Evolutionary conservation across 345 rosid species (phyloP), one percentile per base, ranked within the genome.

Genomic region (Gossypium raimondii): DNA sequence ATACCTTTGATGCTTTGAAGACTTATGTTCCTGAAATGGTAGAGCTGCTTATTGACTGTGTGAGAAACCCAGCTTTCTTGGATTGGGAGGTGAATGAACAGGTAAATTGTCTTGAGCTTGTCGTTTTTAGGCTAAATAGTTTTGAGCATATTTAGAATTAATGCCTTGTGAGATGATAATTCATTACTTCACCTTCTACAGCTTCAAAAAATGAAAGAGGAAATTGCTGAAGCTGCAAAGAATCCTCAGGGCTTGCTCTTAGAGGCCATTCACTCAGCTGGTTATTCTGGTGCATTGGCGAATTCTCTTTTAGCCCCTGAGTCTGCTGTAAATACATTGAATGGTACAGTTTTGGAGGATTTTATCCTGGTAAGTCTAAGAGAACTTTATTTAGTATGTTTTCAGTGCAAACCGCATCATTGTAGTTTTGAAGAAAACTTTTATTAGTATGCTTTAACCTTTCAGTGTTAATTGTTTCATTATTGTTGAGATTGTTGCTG

Each of bases 71-170:
- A 58, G 89, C 82, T 74, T 95, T 95, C 87, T 78, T 95, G 77
- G 98, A 91, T 75, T 95, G 98, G 97, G 97, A 93, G 81, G 87
- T 95, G 77, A 85, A 84, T 60, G 97, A 91, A 80, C 88, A 89
- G 93, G 97, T 91, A 78, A 41, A 18, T 34, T 63, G 48, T 71
- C 45, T 17, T 25, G 22, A 12, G 75, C 20, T 60, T 52, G n/a
- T 17, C 56, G 65, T 71, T 47, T 45, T 34, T 16, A 18, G 68
- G 51, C 34, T 34, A 55, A 47, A 22, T 29, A 17, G 51, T 73
- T 55, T 10, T 18, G 9, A 53, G 14, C 16, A 34, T 60, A 48
- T 29, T 52, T 34, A 63, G 10, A 57, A 18, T 67, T 25, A 38
- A 55, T 71, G 25, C 63, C 64, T 65, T 14, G 9, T 16, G 13